These are phyloP conservation scores for Nepenthes alata DNA, from an alignment of 179 eudicot genomes.

Conservation along the genomic window DNA sequence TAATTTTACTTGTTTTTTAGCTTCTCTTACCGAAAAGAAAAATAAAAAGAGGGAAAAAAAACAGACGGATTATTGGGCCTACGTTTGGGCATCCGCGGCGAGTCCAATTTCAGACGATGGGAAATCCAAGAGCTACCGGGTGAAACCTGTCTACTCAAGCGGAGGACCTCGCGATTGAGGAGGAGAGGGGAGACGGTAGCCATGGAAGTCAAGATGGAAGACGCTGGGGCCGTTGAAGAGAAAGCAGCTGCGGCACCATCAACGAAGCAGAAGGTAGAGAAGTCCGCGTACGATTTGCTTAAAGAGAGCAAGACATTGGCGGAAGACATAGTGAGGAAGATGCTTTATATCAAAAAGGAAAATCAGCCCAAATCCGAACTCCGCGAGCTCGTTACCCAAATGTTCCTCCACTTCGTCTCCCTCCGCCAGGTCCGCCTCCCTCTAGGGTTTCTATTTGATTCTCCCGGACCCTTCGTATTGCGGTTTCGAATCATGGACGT, in stretches of 20 bases:
- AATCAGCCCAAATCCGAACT: constrained; percentile 44
- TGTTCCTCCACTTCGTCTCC: constrained; percentile 67
- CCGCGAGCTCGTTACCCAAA: constrained; percentile 57
- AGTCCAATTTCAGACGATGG: too few relatives aligned
- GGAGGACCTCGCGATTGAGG: background rate
- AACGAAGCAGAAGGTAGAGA: constrained; percentile 13
- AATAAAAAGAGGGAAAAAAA: background rate
- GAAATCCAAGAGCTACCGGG: too few relatives aligned
- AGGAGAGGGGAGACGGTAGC: constrained; percentile 2
- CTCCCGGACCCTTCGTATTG: background rate
- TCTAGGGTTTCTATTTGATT: constrained; percentile 2
- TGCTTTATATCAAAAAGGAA: constrained; percentile 59
- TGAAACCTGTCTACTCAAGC: too few relatives aligned
- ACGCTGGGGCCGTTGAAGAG: constrained; percentile 21
- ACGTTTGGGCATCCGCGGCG: too few relatives aligned
- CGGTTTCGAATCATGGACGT: too few relatives aligned
- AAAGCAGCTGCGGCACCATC: background rate
- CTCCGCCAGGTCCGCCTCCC: constrained; percentile 59
- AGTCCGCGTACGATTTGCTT: constrained; percentile 42
- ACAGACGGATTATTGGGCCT: background rate
- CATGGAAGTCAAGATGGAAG: constrained; percentile 37
- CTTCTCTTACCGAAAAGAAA: too few relatives aligned
- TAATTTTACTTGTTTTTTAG: too few relatives aligned
- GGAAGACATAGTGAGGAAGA: constrained; percentile 60
- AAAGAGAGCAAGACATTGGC: constrained; percentile 39